A percentile compares a stretch with the other conserved stretches of the same genome.
Evolutionary conservation across 345 rosid genomes (phyloP).

Genomic region (Iberis pinnata): DNA sequence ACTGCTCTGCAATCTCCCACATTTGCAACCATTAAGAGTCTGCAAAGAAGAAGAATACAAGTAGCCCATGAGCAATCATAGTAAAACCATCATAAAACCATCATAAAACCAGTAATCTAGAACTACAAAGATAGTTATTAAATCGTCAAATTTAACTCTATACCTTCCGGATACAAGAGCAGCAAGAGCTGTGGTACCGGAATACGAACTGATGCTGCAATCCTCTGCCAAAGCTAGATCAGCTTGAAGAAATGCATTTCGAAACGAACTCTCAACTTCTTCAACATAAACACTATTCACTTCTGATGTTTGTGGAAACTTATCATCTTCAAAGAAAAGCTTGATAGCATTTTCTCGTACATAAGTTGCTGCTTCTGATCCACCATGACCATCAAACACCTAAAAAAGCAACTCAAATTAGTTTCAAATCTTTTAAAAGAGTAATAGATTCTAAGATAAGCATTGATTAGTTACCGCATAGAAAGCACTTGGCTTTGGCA

Average conservation of each 20-base stretch:
- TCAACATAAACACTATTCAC: conserved; percentile 44
- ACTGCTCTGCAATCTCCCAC: conserved; percentile 37
- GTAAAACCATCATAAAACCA: not conserved
- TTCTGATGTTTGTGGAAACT: conserved; percentile 45
- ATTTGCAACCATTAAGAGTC: conserved; percentile 48
- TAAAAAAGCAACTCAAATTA: conserved; percentile 12
- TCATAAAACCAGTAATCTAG: no score
- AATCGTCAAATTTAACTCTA: no score
- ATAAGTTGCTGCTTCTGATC: conserved; percentile 77
- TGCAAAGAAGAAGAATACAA: conserved; percentile 17
- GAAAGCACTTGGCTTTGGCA: conserved; percentile 65
- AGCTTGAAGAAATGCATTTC: conserved; percentile 56
- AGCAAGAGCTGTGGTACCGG: conserved; percentile 80
- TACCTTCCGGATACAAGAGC: conserved; percentile 43
- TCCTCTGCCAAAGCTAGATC: conserved; percentile 74
- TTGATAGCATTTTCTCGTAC: conserved; percentile 57
- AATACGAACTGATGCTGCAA: conserved; percentile 51
- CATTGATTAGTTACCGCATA: conserved; percentile 45
- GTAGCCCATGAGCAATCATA: not conserved
- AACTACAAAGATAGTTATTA: no score
- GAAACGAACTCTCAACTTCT: conserved; percentile 52
- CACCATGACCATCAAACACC: conserved; percentile 92
- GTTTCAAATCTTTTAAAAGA: not conserved
- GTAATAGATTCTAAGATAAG: not conserved
- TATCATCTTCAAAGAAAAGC: conserved; percentile 59